These are phyloP conservation scores for Apiotrichum domesticum DNA, from an alignment of 1,284 basidiomycete genomes.

Conservation along the genomic window DNA sequence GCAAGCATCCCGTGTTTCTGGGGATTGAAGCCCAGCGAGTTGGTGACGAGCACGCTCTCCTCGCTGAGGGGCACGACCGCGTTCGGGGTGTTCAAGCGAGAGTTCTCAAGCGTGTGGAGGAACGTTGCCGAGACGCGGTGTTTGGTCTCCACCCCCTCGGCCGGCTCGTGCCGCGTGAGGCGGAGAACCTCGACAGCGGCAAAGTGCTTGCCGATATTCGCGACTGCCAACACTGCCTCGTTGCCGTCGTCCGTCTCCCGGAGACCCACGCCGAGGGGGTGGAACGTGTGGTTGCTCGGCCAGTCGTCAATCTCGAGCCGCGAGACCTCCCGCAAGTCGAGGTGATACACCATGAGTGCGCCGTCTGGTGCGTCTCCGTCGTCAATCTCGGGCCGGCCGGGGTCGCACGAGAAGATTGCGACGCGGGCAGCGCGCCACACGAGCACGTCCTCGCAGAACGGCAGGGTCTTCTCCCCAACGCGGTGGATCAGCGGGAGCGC, in stretches of 20 bases:
- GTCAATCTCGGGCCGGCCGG: slow-evolving; percentile 3
- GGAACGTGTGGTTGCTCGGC: not conserved
- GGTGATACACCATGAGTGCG: not conserved
- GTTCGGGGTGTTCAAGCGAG: slow-evolving; percentile 1
- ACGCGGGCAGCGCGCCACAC: not conserved
- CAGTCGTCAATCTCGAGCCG: not conserved
- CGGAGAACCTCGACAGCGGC: slow-evolving; percentile 8
- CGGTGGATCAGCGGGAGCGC: not conserved
- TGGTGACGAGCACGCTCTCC: slow-evolving; percentile 9
- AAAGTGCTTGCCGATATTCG: slow-evolving; percentile 1
- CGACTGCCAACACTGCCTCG: slow-evolving; percentile 2
- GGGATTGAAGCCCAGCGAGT: not conserved
- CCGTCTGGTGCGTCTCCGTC: not conserved
- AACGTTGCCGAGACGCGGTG: not conserved
- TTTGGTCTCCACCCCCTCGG: not conserved
- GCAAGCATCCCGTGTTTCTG: not conserved
- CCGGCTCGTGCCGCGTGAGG: not conserved
- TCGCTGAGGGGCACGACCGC: slow-evolving; percentile 7
- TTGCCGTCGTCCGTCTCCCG: not conserved
- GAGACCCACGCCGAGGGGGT: slow-evolving; percentile 7
- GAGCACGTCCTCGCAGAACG: slow-evolving; percentile 6
- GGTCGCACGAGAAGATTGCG: slow-evolving; percentile 6
- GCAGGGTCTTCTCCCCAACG: not conserved
- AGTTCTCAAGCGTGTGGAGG: not conserved
- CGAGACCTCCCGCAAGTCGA: not conserved